Evolutionary conservation across 2,329 filamentous ascomycete species (phyloP).

Genomic region (Fusarium nematophilum): DNA sequence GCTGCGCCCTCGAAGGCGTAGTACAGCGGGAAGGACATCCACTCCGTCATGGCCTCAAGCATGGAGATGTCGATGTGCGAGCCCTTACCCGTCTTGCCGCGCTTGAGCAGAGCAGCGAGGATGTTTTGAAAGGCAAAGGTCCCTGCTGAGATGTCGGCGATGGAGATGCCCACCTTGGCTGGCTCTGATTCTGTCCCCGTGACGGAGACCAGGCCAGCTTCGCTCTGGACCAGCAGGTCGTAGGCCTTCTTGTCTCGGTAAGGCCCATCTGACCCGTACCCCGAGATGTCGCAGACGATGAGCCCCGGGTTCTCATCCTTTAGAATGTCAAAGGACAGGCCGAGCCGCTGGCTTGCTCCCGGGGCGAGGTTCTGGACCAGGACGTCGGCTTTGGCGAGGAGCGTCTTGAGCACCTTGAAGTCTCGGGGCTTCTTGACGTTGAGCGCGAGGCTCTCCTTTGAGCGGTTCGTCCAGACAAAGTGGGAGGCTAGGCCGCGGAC

Average conservation of each 20-base stretch:
- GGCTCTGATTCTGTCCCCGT: slow-evolving; percentile 58
- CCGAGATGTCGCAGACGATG: slow-evolving; percentile 66
- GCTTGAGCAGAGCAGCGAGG: slow-evolving; percentile 60
- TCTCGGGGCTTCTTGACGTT: slow-evolving; percentile 59
- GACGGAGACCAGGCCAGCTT: slow-evolving; percentile 63
- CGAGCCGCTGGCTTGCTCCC: slow-evolving; percentile 59
- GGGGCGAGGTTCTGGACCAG: slow-evolving; percentile 66
- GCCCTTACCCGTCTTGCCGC: slow-evolving; percentile 60
- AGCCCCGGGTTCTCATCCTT: slow-evolving; percentile 55
- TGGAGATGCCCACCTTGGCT: slow-evolving; percentile 64
- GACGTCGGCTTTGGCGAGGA: slow-evolving; percentile 60
- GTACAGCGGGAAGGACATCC: slow-evolving; percentile 68
- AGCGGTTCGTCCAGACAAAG: slow-evolving; percentile 67
- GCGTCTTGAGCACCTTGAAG: slow-evolving; percentile 54
- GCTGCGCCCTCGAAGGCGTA: slow-evolving; percentile 61
- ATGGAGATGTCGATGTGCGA: slow-evolving; percentile 66
- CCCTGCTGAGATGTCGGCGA: slow-evolving; percentile 65
- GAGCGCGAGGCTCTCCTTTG: slow-evolving; percentile 64
- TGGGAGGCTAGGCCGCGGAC: slow-evolving; percentile 63
- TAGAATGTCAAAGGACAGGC: slow-evolving; percentile 58
- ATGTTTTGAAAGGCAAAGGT: slow-evolving; percentile 65
- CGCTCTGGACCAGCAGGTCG: slow-evolving; percentile 65
- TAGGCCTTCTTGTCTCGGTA: slow-evolving; percentile 67
- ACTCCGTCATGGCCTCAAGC: slow-evolving; percentile 68
- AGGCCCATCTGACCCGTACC: slow-evolving; percentile 62